A percentile compares a stretch with the other conserved stretches of the same genome.
phyloP scores from a whole-genome alignment of 176 grass and related monocot genomes.

The Lolium perenne region DNA sequence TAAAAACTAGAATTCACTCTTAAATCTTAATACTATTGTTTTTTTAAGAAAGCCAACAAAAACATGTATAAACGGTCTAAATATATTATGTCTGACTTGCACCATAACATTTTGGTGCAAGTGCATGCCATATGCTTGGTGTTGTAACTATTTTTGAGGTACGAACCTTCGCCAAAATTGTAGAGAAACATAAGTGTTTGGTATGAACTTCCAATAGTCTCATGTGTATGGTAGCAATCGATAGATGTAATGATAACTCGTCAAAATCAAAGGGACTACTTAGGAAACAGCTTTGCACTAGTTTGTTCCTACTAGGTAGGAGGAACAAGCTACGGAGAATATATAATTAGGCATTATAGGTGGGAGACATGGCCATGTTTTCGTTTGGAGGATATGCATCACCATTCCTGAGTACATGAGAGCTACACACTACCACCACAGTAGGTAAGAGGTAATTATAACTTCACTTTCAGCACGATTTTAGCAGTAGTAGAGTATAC shows the following conservation, averaged over 20 bases:
- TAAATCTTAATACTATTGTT: too few relatives aligned
- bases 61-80: too few relatives aligned
- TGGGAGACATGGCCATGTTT: constrained; percentile 22
- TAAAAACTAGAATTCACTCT: too few relatives aligned
- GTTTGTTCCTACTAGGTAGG: neutral
- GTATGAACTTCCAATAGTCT: neutral
- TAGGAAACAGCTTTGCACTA: constrained; percentile 22
- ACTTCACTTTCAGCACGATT: neutral
- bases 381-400: neutral
- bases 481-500: neutral
- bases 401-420: constrained; percentile 15
- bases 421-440: neutral
- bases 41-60: too few relatives aligned
- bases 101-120: too few relatives aligned
- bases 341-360: neutral
- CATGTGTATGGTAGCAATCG: neutral
- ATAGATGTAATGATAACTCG: neutral
- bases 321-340: constrained; percentile 10
- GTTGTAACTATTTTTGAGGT: too few relatives aligned
- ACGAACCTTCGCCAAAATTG: neutral
- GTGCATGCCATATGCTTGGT: too few relatives aligned
- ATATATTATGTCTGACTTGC: too few relatives aligned
- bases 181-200: neutral
- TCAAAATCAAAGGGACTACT: neutral
- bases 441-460: neutral